Evolutionary conservation across 2,329 filamentous ascomycete species (phyloP), one percentile per base, ranked within the genome.

Genomic region (Pseudogymnoascus sp.): DNA sequence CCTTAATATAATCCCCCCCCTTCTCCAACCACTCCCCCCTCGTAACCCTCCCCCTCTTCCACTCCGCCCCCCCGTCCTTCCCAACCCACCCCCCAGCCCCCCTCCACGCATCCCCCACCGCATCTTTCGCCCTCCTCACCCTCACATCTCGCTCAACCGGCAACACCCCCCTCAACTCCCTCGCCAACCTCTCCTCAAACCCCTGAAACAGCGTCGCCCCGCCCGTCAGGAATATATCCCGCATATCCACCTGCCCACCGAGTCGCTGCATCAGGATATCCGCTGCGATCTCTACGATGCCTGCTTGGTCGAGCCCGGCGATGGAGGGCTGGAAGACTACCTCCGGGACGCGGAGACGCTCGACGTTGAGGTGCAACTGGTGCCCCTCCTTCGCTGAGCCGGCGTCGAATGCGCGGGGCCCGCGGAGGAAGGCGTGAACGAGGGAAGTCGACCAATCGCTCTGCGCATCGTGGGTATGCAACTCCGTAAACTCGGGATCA

Each of bases 331-430:
- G 91, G 79, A 97, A 97, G 16, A 96, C 83, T 7, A 97, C 88
- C 77, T 97, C 93, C 2, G 93, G 93, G 1, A 96, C 91, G 61
- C 93, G 89, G 75, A 97, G 96, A 63, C 93, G 88, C 79, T 97
- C 93, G 62, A 99, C 91, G 74, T 99, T 99, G 67, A 99, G 85
- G 75, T 99, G 95, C 61, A 99, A 79, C 76, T 97, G 93, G 75
- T 92, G 87, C 16, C 86, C 85, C 77, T 99, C 85, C 16, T 87
- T 85, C 69, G 95, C 89, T 64, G 86, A 90, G 63, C 91, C 86
- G 0, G 86, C 78, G 69, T 97, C 89, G 68, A 92, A 96, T 0
- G 93, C 90, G 69, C 91, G 89, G 0, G 93, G 91, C 0, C 95
- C 95, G 62, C 92, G 89, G 39, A 90, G 79, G 77, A 97, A 99